Evolutionary conservation across 208 protist species (phyloP).

Genomic region (Entamoeba nuttalli): DNA sequence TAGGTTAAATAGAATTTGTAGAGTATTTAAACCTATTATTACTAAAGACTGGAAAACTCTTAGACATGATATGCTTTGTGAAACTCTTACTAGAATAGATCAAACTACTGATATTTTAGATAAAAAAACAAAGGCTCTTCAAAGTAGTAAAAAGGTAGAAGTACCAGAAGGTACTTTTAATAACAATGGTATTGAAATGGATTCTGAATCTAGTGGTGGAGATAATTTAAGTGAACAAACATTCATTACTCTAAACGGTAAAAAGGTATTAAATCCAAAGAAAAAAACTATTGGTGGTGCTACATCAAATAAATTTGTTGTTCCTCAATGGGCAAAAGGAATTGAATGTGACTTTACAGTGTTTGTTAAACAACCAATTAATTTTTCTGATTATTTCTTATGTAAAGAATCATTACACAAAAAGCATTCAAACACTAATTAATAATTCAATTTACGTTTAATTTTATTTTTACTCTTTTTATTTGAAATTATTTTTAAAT

Average conservation of each 20-base stretch:
- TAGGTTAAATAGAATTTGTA: not conserved
- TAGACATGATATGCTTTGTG: not conserved
- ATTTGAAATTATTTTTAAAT: not conserved
- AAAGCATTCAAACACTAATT: too few species aligned
- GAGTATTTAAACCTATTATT: not conserved
- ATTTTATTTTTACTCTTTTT: not conserved
- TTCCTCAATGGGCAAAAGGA: not conserved
- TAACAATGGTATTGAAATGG: not conserved
- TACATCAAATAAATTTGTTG: not conserved
- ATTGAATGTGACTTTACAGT: not conserved
- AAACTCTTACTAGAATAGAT: not conserved
- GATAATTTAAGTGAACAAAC: not conserved
- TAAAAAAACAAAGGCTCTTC: not conserved
- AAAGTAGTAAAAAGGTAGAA: not conserved
- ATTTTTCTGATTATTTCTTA: not conserved
- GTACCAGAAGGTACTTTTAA: not conserved
- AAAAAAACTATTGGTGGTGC: not conserved
- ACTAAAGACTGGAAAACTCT: not conserved
- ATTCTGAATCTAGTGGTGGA: not conserved
- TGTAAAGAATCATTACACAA: not conserved
- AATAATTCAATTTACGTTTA: too few species aligned
- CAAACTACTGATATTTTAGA: not conserved
- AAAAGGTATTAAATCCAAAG: not conserved
- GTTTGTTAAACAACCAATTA: not conserved
- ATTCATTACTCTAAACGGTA: not conserved